A percentile compares a stretch with the other conserved stretches of the same genome.
phyloP scores from a whole-genome alignment of 768 basidiomycete species.

The Leccinum truebloodii region DNA sequence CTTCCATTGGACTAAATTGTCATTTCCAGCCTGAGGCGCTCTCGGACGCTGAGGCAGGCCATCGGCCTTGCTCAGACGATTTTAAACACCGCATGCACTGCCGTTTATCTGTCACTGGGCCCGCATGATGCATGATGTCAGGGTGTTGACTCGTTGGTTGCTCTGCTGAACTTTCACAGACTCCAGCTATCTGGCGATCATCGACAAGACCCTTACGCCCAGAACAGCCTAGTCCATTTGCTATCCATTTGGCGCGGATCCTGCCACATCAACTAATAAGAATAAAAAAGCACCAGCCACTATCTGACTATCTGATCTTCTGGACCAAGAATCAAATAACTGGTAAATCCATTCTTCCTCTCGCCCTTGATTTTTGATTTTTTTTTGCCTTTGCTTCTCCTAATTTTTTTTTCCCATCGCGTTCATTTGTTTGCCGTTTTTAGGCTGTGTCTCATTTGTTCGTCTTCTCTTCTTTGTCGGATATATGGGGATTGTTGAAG shows the following conservation, averaged over 20 bases:
- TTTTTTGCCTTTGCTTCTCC: not conserved
- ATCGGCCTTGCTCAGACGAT: slow-evolving; percentile 5
- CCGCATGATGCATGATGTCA: slow-evolving; percentile 14
- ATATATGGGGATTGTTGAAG: slow-evolving; percentile 1
- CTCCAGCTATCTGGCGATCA: not conserved
- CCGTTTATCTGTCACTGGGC: not conserved
- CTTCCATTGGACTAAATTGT: not conserved
- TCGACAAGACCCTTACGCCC: not conserved
- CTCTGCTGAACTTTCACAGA: not conserved
- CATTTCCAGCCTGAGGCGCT: not conserved
- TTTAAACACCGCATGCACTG: not conserved
- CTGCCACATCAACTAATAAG: not conserved
- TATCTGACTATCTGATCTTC: not conserved
- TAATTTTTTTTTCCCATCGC: slow-evolving; percentile 4
- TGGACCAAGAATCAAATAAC: not conserved
- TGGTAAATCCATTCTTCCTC: slow-evolving; percentile 1
- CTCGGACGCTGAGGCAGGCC: not conserved
- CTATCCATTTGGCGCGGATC: not conserved
- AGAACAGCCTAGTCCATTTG: not conserved
- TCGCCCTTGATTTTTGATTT: not conserved
- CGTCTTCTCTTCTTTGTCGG: not conserved
- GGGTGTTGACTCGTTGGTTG: slow-evolving; percentile 2
- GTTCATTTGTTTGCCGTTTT: not conserved
- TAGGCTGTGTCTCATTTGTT: not conserved
- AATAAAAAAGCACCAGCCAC: not conserved